phyloP scores from a whole-genome alignment of 352 stramenopile species.

The Pythium myriotylum region DNA sequence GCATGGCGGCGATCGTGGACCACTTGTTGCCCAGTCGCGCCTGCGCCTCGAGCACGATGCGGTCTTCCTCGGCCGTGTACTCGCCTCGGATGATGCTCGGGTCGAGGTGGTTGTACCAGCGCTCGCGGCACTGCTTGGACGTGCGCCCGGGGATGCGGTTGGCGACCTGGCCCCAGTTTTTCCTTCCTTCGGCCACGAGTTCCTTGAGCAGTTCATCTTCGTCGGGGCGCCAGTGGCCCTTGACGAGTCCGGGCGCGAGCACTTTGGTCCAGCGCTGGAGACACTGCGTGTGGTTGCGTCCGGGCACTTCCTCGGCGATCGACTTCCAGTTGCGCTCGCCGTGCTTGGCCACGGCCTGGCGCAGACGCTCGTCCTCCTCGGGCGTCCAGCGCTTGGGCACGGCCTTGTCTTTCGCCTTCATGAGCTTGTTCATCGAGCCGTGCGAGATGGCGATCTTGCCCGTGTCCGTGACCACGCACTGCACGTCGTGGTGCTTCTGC shows the following conservation, averaged over 20 bases:
- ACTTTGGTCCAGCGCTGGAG: slow-evolving; percentile 93
- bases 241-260: slow-evolving; percentile 93
- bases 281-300: slow-evolving; percentile 89
- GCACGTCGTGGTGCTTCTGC: slow-evolving; percentile 81
- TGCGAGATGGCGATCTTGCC: slow-evolving; percentile 51
- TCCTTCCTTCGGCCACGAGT: slow-evolving; percentile 73
- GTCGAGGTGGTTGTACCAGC: slow-evolving; percentile 91
- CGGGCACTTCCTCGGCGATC: slow-evolving; percentile 83
- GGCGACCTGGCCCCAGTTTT: slow-evolving; percentile 90
- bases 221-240: slow-evolving; percentile 94
- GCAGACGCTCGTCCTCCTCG: slow-evolving; percentile 80
- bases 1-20: slow-evolving; percentile 88
- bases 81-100: slow-evolving; percentile 81
- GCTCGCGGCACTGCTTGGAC: slow-evolving; percentile 90
- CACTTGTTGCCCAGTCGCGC: slow-evolving; percentile 85
- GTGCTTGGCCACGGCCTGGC: slow-evolving; percentile 72
- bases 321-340: slow-evolving; percentile 89
- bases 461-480: slow-evolving; percentile 40
- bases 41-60: slow-evolving; percentile 87
- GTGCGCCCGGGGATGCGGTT: slow-evolving; percentile 82
- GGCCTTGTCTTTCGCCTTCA: slow-evolving; percentile 86
- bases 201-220: slow-evolving; percentile 91
- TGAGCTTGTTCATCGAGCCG: slow-evolving; percentile 61
- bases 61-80: slow-evolving; percentile 86
- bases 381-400: slow-evolving; percentile 80